Evolutionary conservation across 768 basidiomycete genomes (phyloP).

Genomic region (Gymnopilus junonius): DNA sequence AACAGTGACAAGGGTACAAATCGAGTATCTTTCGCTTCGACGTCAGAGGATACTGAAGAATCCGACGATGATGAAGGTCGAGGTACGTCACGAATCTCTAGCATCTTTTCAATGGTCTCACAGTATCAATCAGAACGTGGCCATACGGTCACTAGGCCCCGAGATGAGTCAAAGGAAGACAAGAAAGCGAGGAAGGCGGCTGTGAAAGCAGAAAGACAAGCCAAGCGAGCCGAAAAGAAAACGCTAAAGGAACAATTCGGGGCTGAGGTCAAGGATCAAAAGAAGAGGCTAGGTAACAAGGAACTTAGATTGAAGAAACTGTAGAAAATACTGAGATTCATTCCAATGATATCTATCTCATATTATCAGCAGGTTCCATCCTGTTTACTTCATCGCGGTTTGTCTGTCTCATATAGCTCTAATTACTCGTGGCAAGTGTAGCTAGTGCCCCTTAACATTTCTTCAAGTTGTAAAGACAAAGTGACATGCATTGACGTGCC

Average conservation of each 20-base stretch:
- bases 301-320: conserved; percentile 51
- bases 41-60: conserved; percentile 28
- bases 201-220: conserved; percentile 68
- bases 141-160: conserved; percentile 68
- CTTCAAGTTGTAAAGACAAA: too few species aligned
- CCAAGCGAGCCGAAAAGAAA: conserved; percentile 71
- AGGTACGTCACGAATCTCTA: conserved; percentile 19
- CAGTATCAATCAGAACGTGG: conserved; percentile 28
- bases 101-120: neutral
- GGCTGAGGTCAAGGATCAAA: conserved; percentile 65
- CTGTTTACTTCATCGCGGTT: neutral
- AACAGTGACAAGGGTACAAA: conserved; percentile 18
- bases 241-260: conserved; percentile 64
- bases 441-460: neutral
- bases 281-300: conserved; percentile 51
- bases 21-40: conserved; percentile 14
- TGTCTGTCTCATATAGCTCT: neutral
- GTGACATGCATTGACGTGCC: too few species aligned
- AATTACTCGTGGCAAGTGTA: too few species aligned
- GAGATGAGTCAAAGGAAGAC: conserved; percentile 76
- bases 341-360: neutral
- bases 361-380: neutral
- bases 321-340: conserved; percentile 29
- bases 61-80: conserved; percentile 31
- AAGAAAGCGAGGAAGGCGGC: conserved; percentile 75